Percentiles rank a stretch among this genome's conserved stretches.
phyloP scores from a whole-genome alignment of 2,329 filamentous ascomycete genomes.

The Aureobasidium mangrovei region DNA sequence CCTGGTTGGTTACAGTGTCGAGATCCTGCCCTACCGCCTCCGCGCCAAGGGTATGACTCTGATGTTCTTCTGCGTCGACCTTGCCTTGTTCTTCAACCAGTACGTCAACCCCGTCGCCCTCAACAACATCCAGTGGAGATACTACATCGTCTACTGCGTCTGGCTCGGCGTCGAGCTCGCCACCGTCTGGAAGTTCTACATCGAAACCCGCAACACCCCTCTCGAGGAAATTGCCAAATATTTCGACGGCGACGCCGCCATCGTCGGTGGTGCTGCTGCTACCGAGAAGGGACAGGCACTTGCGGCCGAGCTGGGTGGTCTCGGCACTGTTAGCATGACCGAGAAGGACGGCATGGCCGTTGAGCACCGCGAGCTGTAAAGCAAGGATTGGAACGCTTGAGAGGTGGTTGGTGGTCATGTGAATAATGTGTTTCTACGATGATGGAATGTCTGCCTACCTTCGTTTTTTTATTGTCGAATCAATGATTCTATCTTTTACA shows the following conservation, averaged over 20 bases:
- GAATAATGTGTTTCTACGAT: no score
- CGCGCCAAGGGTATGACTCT: conserved; percentile 37
- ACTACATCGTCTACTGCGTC: conserved; percentile 26
- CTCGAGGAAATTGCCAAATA: conserved; percentile 39
- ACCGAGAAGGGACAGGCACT: conserved; percentile 26
- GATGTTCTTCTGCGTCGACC: conserved; percentile 37
- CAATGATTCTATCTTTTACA: no score
- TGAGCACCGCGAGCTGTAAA: conserved; percentile 21
- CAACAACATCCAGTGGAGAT: conserved; percentile 22
- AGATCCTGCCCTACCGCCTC: conserved; percentile 41
- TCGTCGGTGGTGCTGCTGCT: conserved; percentile 28
- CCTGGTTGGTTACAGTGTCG: conserved; percentile 36
- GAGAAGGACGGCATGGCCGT: conserved; percentile 16
- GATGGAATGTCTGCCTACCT: no score
- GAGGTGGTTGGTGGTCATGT: no score
- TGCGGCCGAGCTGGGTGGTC: conserved; percentile 21
- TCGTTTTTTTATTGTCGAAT: no score
- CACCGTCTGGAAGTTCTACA: conserved; percentile 29
- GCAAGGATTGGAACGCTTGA: neutral
- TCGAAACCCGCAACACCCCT: conserved; percentile 37
- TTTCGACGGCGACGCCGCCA: conserved; percentile 37
- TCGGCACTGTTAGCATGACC: conserved; percentile 21
- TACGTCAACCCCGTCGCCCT: conserved; percentile 29
- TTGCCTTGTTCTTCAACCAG: conserved; percentile 37
- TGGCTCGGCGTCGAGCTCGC: conserved; percentile 27